A percentile compares a stretch with the other conserved stretches of the same genome.
phyloP scores from a whole-genome alignment of 2,329 filamentous ascomycete species.

The Fusarium piperis region DNA sequence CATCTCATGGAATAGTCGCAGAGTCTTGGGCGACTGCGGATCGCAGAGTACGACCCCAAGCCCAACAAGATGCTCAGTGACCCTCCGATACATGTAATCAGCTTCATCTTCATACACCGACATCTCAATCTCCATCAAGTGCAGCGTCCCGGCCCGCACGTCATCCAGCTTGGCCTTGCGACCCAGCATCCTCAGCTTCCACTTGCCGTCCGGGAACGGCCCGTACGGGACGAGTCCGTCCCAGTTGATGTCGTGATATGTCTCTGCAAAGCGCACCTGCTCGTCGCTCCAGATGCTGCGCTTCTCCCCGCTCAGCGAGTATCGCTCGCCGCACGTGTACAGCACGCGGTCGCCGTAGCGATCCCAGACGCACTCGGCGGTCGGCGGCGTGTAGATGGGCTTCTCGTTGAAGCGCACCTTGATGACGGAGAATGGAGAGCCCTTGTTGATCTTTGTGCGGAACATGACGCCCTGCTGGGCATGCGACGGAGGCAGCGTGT shows the following conservation, averaged over 20 bases:
- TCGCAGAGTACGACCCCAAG: constrained; percentile 27
- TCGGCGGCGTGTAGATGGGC: not conserved
- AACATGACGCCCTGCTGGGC: constrained; percentile 35
- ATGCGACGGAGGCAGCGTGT: constrained; percentile 32
- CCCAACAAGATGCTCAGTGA: constrained; percentile 18
- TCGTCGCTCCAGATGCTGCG: constrained; percentile 29
- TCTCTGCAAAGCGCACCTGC: constrained; percentile 30
- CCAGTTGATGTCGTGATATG: constrained; percentile 33
- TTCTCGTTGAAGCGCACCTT: constrained; percentile 31
- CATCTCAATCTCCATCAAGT: constrained; percentile 37
- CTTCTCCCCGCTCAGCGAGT: constrained; percentile 3
- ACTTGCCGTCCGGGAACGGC: constrained; percentile 31
- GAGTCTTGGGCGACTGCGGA: constrained; percentile 30
- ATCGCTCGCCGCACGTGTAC: constrained; percentile 29
- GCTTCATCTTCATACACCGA: constrained; percentile 15
- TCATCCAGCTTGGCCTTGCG: constrained; percentile 35
- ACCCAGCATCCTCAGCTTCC: constrained; percentile 29
- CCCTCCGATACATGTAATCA: constrained; percentile 11
- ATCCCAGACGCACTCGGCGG: constrained; percentile 32
- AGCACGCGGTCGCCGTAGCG: constrained; percentile 25
- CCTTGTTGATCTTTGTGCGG: constrained; percentile 33
- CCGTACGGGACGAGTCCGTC: constrained; percentile 24
- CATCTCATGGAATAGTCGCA: constrained; percentile 26
- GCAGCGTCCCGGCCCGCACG: constrained; percentile 25
- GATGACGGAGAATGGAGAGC: constrained; percentile 23